Evolutionary conservation across 2,329 filamentous ascomycete genomes (phyloP).

Genomic region (Fusarium brevicatenulatum): DNA sequence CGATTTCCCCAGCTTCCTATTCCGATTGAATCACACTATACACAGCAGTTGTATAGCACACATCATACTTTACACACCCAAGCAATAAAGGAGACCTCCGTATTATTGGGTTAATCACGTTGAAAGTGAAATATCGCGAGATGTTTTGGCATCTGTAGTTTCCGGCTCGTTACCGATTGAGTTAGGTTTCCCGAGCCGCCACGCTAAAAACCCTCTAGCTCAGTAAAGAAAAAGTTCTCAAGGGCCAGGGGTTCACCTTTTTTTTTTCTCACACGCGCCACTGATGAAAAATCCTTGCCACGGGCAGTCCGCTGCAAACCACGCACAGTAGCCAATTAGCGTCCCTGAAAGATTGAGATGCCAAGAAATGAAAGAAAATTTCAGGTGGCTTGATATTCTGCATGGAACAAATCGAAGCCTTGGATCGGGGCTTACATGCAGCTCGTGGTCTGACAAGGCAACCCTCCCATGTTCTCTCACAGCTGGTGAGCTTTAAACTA

Average conservation of each 20-base stretch:
- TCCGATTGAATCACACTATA: background rate
- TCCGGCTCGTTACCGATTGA: constrained; percentile 12
- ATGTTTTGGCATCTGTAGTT: constrained; percentile 15
- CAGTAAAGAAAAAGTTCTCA: background rate
- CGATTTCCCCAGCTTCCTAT: background rate
- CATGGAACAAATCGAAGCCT: constrained; percentile 4
- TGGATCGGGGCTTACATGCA: constrained; percentile 25
- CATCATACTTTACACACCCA: background rate
- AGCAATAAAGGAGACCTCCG: background rate
- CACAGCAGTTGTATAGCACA: background rate
- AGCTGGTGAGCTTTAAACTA: background rate
- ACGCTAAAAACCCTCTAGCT: background rate
- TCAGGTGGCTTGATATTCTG: constrained; percentile 25
- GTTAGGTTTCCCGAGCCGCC: constrained; percentile 13
- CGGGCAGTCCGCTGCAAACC: constrained; percentile 20
- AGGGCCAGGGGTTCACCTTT: constrained; percentile 1
- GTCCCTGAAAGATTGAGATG: background rate
- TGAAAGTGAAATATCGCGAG: constrained; percentile 30
- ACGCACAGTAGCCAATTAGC: constrained; percentile 2
- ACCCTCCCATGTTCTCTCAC: background rate
- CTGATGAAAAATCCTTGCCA: constrained; percentile 16
- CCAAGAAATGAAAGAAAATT: constrained; percentile 16
- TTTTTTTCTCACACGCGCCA: background rate
- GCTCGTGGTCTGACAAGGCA: constrained; percentile 17
- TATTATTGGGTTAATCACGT: background rate